phyloP scores from a whole-genome alignment of 441 rosid genomes.

The Erodium moschatum region DNA sequence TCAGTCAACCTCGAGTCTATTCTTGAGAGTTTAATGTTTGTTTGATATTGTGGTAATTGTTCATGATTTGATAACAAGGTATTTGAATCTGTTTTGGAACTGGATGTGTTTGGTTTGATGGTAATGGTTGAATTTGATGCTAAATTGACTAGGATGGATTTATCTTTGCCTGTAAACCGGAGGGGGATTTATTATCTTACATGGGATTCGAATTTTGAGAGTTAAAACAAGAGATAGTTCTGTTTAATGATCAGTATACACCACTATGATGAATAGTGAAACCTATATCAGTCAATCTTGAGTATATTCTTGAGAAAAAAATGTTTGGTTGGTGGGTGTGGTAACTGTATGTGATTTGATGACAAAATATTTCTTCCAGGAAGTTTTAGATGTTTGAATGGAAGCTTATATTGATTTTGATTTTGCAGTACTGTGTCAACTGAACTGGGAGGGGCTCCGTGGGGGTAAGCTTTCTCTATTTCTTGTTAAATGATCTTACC shows the following conservation, averaged over 20 bases:
- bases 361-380: not conserved
- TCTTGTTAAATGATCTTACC: not conserved
- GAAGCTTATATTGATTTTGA: conserved; percentile 14
- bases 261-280: not conserved
- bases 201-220: too few species aligned
- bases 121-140: not conserved
- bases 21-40: too few species aligned
- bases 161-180: too few species aligned
- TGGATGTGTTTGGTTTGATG: not conserved
- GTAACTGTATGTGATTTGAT: not conserved
- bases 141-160: not conserved
- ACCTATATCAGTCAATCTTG: not conserved
- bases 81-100: not conserved
- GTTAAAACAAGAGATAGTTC: too few species aligned
- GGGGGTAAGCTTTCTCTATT: conserved; percentile 44
- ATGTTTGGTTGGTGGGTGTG: not conserved
- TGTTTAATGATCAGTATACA: too few species aligned
- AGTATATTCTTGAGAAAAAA: not conserved
- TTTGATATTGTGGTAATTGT: too few species aligned
- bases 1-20: not conserved
- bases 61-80: too few species aligned
- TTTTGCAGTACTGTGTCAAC: conserved; percentile 64
- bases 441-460: conserved; percentile 78
- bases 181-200: too few species aligned
- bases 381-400: not conserved